Evolutionary conservation across 805 yeast genomes (phyloP).

Genomic region (Brettanomyces bruxellensis): DNA sequence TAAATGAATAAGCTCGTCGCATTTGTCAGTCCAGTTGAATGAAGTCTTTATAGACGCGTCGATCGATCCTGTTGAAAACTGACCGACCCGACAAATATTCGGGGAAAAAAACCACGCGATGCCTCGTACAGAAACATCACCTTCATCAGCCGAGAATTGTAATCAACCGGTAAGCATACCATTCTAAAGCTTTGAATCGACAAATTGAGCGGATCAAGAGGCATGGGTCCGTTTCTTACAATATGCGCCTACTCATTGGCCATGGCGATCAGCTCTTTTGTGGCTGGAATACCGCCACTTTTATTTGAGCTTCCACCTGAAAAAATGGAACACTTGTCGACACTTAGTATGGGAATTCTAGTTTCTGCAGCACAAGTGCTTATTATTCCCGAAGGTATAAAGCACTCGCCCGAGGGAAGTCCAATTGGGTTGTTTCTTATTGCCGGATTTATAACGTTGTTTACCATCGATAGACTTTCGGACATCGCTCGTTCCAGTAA

Average conservation of each 20-base stretch:
- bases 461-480: conserved; percentile 32
- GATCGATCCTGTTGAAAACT: too few species aligned
- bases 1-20: too few species aligned
- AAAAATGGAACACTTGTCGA: conserved; percentile 31
- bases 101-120: too few species aligned
- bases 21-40: too few species aligned
- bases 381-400: conserved; percentile 55
- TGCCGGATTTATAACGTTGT: conserved; percentile 47
- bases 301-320: conserved; percentile 14
- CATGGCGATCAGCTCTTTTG: conserved; percentile 21
- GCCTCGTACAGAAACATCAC: too few species aligned
- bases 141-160: not conserved
- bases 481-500: not conserved
- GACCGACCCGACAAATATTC: too few species aligned
- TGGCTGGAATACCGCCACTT: conserved; percentile 22
- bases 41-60: too few species aligned
- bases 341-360: conserved; percentile 51
- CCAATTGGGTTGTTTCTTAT: conserved; percentile 41
- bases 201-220: not conserved
- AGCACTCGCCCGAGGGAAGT: conserved; percentile 12
- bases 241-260: conserved; percentile 12
- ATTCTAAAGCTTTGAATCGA: not conserved
- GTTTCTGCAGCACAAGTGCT: conserved; percentile 51
- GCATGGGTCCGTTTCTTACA: conserved; percentile 11
- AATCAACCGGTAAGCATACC: not conserved